Conservation (phyloP, 2,329 filamentous ascomycete species). For the Leptographium flavum region DNA sequence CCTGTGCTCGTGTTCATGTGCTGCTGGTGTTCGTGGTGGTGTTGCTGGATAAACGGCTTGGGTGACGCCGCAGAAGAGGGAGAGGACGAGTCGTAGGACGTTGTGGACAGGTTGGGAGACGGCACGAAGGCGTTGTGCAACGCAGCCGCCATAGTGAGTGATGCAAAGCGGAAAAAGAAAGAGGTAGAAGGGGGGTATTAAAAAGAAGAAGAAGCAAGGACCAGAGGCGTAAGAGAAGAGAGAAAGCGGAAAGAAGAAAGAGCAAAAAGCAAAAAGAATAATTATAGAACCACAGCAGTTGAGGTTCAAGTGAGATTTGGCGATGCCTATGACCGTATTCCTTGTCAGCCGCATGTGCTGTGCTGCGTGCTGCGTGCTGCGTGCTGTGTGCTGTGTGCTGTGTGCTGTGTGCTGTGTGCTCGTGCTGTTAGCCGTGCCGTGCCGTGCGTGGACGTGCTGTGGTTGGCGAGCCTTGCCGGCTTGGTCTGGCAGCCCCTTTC, state of each 20-base stretch:
- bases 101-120: conserved; percentile 46
- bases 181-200: not conserved
- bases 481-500: too few relatives aligned
- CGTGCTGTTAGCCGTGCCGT: too few relatives aligned
- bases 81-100: conserved; percentile 50
- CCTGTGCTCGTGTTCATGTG: conserved; percentile 35
- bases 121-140: conserved; percentile 44
- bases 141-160: conserved; percentile 36
- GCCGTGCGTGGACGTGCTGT: too few relatives aligned
- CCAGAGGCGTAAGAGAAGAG: not conserved
- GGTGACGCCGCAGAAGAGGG: conserved; percentile 49
- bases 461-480: too few relatives aligned
- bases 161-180: not conserved
- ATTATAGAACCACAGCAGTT: too few relatives aligned
- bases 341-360: too few relatives aligned
- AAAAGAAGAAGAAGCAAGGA: not conserved
- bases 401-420: too few relatives aligned
- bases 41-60: conserved; percentile 27
- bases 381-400: too few relatives aligned
- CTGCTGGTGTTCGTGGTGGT: conserved; percentile 11
- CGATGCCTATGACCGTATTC: too few relatives aligned
- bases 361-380: not conserved
- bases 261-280: not conserved
- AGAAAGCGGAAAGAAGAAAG: not conserved
- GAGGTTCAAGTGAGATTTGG: too few relatives aligned